Evolutionary conservation across 2,329 filamentous ascomycete species (phyloP), one percentile per base, ranked within the genome.

Genomic region (Cercospora sp.): DNA sequence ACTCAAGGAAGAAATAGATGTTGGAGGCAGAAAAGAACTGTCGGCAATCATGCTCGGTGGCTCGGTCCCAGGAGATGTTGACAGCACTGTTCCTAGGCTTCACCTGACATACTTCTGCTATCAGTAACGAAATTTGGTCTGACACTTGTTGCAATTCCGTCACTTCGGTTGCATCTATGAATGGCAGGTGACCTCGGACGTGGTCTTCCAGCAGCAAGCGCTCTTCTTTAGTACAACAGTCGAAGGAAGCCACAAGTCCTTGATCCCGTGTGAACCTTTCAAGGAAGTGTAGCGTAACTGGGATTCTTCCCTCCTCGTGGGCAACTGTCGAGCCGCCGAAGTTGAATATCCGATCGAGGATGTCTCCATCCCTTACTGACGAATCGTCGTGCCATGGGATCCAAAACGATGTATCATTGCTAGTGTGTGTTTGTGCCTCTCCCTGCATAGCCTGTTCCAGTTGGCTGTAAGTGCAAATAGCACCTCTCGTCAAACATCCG

Each of bases 21-120:
- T 62, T 57, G 30, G 13, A 12, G 26, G 64, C 26, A 16, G 57
- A 66, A 45, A 66, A 66, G 58, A 62, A 61, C 5, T 20, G 20
- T 18, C 18, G 23, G 48, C 64, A 66, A 18, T 42, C 33, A 33
- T 40, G 31, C 58, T 60, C 58, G 31, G 53, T n/a, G 10, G 45
- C 20, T 30, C 26, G 30, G 7, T 45, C 18, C 48, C 62, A 64
- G 18, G n/a, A 31, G 30, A 57, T 26, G 13, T 53, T 31, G 20
- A 64, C 62, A 58, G 48, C 62, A 64, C 62, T 64, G 36, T 64
- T 64, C 12, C 62, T 48, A 9, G 62, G 62, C 51, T 64, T 64
- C 10, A 64, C 31, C 18, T 26, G 28, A 9, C 48, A 40, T 45
- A 64, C 45, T 40, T 58, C 62, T 16, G 48, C 31, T 13, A 64